Base-by-base conservation (phyloP, 768 basidiomycete species). In the Amanita inopinata region DNA sequence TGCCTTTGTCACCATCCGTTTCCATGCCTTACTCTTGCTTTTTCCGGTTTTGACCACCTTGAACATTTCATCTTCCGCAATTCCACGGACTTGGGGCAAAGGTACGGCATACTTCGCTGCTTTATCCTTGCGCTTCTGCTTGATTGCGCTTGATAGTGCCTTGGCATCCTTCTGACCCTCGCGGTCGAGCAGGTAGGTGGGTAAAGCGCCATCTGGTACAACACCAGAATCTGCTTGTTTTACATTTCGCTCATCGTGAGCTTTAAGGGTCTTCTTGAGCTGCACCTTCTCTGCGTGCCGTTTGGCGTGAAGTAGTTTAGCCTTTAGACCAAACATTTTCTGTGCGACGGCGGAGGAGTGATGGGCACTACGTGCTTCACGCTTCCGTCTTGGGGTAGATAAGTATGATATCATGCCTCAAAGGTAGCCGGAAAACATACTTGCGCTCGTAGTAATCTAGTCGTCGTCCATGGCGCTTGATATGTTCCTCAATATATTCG, bases 11-110 rank as follows among this genome's bases (percentile, higher is more conserved):
- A 99, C 88, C 92, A 98, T 97, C 51, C 92, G 79, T 68, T 99
- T 99, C 96, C 96, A 99, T 12, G 86, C 75, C 64, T 98, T 99
- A 56, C 76, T 80, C 66, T 91, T 96, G 58, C 76, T 85, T 70
- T 97, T 97, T 43, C 96, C 96, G 1, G 94, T 92, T 71, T 91
- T 89, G 73, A 99, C 70, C 22, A 99, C 96, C 71, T 93, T 97
- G 74, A 99, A 99, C 86, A 92, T 96, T 71, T 99, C 96, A 55
- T 98, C 96, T 62, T 99, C 96, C 11, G 94, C 93, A 53, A 99
- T 97, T 14, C 96, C 96, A 46, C 94, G 70, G 40, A 99, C 96
- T 65, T 91, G 94, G 37, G 96, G 96, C 48, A 99, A 59, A 3
- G 96, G 96, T 1, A 99, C 96, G 12, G 92, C 80, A 64, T 89